phyloP scores from a whole-genome alignment of 140 eudicot genomes.

The Stevia rebaudiana region DNA sequence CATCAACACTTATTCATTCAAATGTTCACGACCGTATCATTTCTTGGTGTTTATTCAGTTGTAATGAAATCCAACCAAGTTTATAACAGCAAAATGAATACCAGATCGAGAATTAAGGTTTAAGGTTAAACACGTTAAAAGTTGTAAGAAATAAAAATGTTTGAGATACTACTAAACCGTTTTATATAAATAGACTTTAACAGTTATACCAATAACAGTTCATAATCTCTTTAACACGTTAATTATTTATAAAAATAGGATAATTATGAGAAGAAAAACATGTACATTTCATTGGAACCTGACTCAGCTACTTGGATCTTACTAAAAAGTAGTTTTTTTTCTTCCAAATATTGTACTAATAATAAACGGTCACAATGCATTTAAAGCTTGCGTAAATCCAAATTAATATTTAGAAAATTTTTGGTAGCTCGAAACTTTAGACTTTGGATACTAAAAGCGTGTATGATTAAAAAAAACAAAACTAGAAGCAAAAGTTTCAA shows the following conservation, averaged over 20 bases:
- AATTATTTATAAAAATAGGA: not conserved
- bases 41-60: not conserved
- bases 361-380: not conserved
- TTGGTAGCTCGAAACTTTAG: slow-evolving; percentile 23
- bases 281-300: not conserved
- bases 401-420: not conserved
- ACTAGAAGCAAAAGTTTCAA: not conserved
- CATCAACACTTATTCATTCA: too few species aligned
- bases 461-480: slow-evolving; percentile 11
- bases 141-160: too few species aligned
- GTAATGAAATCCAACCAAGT: not conserved
- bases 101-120: too few species aligned
- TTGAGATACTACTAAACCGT: not conserved
- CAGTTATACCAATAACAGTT: not conserved
- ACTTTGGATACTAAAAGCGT: slow-evolving; percentile 4
- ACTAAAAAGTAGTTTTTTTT: not conserved
- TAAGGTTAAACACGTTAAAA: too few species aligned
- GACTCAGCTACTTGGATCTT: slow-evolving; percentile 3
- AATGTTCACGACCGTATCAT: too few species aligned
- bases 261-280: not conserved
- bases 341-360: not conserved
- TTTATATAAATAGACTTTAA: not conserved
- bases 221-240: not conserved
- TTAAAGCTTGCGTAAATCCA: not conserved
- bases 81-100: not conserved